Evolutionary conservation across 176 grass and related monocot species (phyloP).

Genomic region (Cymbopogon citratus): DNA sequence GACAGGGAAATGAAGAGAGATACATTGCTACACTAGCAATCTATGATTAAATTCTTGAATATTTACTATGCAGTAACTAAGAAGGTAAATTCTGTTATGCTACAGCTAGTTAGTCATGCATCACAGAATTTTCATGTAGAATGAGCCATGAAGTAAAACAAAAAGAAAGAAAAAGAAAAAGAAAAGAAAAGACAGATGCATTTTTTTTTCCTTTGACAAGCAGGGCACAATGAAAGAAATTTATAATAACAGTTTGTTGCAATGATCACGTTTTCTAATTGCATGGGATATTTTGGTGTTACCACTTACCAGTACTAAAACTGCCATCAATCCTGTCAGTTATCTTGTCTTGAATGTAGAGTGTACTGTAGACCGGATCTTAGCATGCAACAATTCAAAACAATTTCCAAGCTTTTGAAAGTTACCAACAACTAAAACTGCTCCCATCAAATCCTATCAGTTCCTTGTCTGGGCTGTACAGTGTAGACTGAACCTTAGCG

Average conservation of each 20-base stretch:
- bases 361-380: not conserved
- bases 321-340: constrained; percentile 3
- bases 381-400: not conserved
- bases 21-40: not conserved
- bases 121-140: not conserved
- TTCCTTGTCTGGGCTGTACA: not conserved
- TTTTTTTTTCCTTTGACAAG: not conserved
- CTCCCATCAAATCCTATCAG: constrained; percentile 1
- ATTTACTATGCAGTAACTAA: not conserved
- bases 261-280: not conserved
- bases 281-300: not conserved
- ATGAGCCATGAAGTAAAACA: too few species aligned
- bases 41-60: not conserved
- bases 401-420: not conserved
- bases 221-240: not conserved
- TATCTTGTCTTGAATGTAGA: not conserved
- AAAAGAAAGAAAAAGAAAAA: too few species aligned
- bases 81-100: not conserved
- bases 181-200: not conserved
- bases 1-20: too few species aligned
- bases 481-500: not conserved
- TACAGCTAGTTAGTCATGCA: not conserved
- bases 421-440: not conserved
- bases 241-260: not conserved
- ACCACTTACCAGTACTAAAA: not conserved